Base-by-base conservation (phyloP, 176 grass and related monocot species). In the Rhynchospora breviuscula region DNA sequence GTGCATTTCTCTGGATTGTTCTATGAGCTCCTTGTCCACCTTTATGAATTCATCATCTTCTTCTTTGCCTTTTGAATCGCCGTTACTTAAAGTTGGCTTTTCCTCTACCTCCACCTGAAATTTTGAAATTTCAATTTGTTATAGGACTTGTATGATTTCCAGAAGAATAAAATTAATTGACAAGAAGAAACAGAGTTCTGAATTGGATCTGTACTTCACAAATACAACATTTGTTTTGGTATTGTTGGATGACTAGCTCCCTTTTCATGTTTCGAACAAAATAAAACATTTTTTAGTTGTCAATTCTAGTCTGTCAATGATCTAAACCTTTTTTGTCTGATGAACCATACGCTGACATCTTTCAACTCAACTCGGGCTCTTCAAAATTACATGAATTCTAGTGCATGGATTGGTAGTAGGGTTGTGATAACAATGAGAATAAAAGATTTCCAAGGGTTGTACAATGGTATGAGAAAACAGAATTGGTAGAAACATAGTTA, bases 31-130 rank as follows among this genome's bases (percentile, higher is more conserved):
- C 86, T 88, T 90, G 43, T 88, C 90, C 63, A 93, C 95, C 18
- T 88, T 93, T 86, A 91, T 85, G 85, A 86, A 71, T 57, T 88
- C 95, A 46, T 94, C 92, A 66, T 98, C 89, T 25, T 91, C 92
- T 69, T 89, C 81, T 48, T 84, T 91, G 59, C 86, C 79, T 85
- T 87, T 85, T 78, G 89, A 88, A 62, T 87, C 74, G 12, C 84
- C 80, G 31, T 89, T 86, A 3, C 52, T 35, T 81, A 89, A 23
- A 77, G 63, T 79, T 81, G 84, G 67, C 45, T 89, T 86, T 79
- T 91, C 84, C 69, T 71, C 79, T 75, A 17, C 83, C 52, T 86
- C 80, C 76, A 78, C 86, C 96, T 98, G 75, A 66, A 1, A 64
- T 67, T 63, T 48, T 35, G 67, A 76, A 77, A 17, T 31, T 82